Conservation (phyloP, 192 early-diverging fungal species). For the Entomortierella parvispora region DNA sequence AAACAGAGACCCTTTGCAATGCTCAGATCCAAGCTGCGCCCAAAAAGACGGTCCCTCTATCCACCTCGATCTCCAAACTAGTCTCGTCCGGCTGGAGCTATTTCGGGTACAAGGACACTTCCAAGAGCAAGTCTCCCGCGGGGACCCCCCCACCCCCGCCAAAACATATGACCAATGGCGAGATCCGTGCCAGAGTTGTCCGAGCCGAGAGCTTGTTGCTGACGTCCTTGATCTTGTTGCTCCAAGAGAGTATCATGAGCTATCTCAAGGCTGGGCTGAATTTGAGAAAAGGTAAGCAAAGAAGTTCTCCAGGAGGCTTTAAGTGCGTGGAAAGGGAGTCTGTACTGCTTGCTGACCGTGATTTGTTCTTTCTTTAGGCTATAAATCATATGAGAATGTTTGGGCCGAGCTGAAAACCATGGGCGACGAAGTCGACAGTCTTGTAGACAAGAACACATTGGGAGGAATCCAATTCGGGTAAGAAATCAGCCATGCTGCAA, state of each 20-base stretch:
- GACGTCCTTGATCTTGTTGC: slow-evolving; percentile 58
- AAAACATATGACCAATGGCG: slow-evolving; percentile 61
- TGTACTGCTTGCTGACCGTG: not conserved
- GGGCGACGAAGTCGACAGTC: slow-evolving; percentile 47
- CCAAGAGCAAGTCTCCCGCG: slow-evolving; percentile 27
- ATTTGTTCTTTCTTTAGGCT: slow-evolving; percentile 29
- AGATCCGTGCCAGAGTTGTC: slow-evolving; percentile 61
- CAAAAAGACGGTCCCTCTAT: slow-evolving; percentile 48
- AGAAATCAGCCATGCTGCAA: not conserved
- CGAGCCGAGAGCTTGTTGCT: slow-evolving; percentile 62
- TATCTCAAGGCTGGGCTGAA: slow-evolving; percentile 66
- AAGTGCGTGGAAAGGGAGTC: too few relatives aligned
- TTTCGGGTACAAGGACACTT: slow-evolving; percentile 46
- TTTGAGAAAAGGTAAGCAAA: slow-evolving; percentile 58
- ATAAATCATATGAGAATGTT: slow-evolving; percentile 60
- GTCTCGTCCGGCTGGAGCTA: slow-evolving; percentile 50
- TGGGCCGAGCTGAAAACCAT: slow-evolving; percentile 62
- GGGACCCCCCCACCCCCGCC: slow-evolving; percentile 24
- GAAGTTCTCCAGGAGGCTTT: too few relatives aligned
- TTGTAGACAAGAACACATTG: slow-evolving; percentile 61
- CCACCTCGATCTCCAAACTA: slow-evolving; percentile 52
- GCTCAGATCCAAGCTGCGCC: slow-evolving; percentile 61
- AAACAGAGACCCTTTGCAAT: slow-evolving; percentile 54
- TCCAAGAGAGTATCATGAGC: slow-evolving; percentile 60
- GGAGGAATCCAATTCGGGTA: slow-evolving; percentile 68